A percentile compares a stretch with the other conserved stretches of the same genome.
These are phyloP conservation scores for Sarocladium kiliense DNA, from an alignment of 2,329 filamentous ascomycete genomes.

Conservation along the genomic window DNA sequence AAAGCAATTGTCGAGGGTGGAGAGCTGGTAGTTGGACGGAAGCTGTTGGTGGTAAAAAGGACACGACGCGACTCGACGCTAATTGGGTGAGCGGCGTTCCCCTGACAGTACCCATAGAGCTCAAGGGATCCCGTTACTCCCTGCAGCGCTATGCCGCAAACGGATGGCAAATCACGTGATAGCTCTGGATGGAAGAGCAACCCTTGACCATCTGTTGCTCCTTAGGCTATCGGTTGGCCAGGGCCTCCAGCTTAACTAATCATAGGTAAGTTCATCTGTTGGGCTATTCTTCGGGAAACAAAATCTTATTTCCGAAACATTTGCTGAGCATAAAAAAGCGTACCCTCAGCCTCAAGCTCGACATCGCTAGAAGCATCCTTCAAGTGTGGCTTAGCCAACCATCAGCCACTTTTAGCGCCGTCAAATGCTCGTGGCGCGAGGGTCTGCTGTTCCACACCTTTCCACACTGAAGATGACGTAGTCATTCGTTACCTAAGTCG, in stretches of 20 bases:
- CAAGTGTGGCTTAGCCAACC: not conserved
- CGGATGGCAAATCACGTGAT: not conserved
- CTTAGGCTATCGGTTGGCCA: too few species aligned
- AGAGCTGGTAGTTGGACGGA: not conserved
- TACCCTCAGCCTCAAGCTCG: too few species aligned
- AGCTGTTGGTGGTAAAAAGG: conserved; percentile 13
- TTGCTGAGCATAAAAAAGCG: too few species aligned
- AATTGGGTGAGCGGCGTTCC: conserved; percentile 14
- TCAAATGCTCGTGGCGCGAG: not conserved
- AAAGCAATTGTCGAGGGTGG: too few species aligned
- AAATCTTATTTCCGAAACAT: too few species aligned
- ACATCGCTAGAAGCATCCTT: conserved; percentile 1
- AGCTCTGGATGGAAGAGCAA: too few species aligned
- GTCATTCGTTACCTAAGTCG: conserved; percentile 3
- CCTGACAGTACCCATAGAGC: not conserved
- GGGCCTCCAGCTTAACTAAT: too few species aligned
- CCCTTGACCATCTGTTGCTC: too few species aligned
- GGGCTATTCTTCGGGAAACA: too few species aligned
- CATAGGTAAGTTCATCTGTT: too few species aligned
- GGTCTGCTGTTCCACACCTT: conserved; percentile 1
- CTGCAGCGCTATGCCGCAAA: not conserved
- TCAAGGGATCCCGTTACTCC: not conserved
- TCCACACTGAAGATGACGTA: conserved; percentile 1
- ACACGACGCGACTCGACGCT: conserved; percentile 19
- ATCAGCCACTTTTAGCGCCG: not conserved